Percentiles rank a stretch among this genome's conserved stretches.
Evolutionary conservation across 2,329 filamentous ascomycete species (phyloP).

Genomic region (Endoconidiophora polonica): DNA sequence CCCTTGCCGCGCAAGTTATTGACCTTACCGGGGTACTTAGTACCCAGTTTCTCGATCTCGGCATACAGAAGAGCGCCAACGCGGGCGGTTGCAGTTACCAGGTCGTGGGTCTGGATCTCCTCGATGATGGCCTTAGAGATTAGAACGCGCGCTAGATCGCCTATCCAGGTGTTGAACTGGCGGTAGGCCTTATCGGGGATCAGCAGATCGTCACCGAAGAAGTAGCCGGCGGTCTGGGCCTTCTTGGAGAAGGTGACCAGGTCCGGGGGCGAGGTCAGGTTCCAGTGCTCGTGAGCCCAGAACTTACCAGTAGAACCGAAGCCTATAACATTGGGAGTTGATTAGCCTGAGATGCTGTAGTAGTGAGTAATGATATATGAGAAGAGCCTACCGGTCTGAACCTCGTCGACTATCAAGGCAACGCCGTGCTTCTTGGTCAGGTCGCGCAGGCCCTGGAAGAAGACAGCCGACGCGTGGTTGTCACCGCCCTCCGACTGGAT

Average conservation of each 20-base stretch:
- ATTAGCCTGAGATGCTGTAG: neutral
- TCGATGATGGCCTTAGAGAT: conserved; percentile 75
- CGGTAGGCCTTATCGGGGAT: conserved; percentile 86
- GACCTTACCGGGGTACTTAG: conserved; percentile 52
- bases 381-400: conserved; percentile 50
- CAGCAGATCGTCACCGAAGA: conserved; percentile 65
- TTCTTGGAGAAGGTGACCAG: conserved; percentile 96
- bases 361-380: neutral
- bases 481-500: conserved; percentile 89
- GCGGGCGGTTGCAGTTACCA: conserved; percentile 60
- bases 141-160: conserved; percentile 69
- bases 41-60: conserved; percentile 44
- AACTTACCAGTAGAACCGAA: conserved; percentile 86
- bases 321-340: conserved; percentile 20
- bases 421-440: conserved; percentile 63
- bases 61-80: conserved; percentile 53
- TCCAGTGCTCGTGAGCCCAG: conserved; percentile 96
- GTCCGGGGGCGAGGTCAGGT: conserved; percentile 61
- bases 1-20: conserved; percentile 61
- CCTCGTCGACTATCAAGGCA: conserved; percentile 82
- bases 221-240: conserved; percentile 85
- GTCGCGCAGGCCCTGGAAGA: conserved; percentile 71
- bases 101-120: conserved; percentile 58
- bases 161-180: conserved; percentile 98
- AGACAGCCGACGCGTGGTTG: conserved; percentile 76